A percentile compares a stretch with the other conserved stretches of the same genome.
phyloP scores from a whole-genome alignment of 2,329 filamentous ascomycete species.

The Paecilomyces sp. region DNA sequence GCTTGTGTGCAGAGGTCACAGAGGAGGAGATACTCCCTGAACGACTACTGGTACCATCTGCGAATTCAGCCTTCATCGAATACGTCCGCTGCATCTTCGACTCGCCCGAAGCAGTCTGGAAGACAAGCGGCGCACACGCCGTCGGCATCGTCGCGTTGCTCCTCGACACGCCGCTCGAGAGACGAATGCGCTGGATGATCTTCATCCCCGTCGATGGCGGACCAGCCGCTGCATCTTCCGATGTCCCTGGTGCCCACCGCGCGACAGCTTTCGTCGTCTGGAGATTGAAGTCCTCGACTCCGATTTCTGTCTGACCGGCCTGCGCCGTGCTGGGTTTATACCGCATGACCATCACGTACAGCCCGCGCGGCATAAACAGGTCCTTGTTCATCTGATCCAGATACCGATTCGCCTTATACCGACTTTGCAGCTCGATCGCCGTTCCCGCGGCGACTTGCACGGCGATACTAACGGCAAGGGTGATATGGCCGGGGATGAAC shows the following conservation, averaged over 20 bases:
- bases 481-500: neutral
- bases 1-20: neutral
- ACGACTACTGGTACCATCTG: neutral
- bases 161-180: neutral
- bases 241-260: neutral
- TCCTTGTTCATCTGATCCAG: neutral
- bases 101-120: neutral
- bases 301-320: neutral
- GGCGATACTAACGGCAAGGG: neutral
- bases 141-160: neutral
- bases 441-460: neutral
- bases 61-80: neutral
- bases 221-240: neutral
- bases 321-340: neutral
- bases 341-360: slow-evolving; percentile 1
- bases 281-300: neutral
- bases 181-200: neutral
- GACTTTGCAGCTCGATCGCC: neutral
- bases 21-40: neutral
- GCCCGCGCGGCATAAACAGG: neutral
- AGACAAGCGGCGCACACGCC: neutral
- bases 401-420: neutral
- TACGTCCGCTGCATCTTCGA: neutral
- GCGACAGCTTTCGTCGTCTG: neutral
- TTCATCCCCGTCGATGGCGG: neutral